A percentile compares a stretch with the other conserved stretches of the same genome.
These are phyloP conservation scores for Fusarium mangiferae DNA, from an alignment of 2,329 filamentous ascomycete species.

Conservation along the genomic window DNA sequence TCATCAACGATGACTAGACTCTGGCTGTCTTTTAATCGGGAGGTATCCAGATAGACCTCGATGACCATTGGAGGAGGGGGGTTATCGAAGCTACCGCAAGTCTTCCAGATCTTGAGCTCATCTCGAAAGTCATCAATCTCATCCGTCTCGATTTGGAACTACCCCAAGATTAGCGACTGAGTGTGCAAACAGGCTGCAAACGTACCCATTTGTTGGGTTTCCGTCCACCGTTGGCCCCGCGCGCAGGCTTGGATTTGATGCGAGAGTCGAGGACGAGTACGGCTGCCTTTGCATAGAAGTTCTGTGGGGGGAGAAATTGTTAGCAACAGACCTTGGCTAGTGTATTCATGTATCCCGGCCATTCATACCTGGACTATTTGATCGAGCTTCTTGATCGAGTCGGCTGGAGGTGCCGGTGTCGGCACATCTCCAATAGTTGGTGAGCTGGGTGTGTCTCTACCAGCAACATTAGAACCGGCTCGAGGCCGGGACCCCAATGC, in stretches of 20 bases:
- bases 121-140: constrained; percentile 90
- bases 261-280: constrained; percentile 85
- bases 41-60: constrained; percentile 88
- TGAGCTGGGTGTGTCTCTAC: constrained; percentile 56
- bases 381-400: constrained; percentile 83
- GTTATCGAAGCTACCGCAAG: constrained; percentile 78
- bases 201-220: constrained; percentile 90
- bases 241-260: constrained; percentile 71
- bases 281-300: constrained; percentile 90
- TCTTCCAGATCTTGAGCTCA: constrained; percentile 84
- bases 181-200: constrained; percentile 25
- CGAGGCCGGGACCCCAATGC: constrained; percentile 53
- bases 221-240: constrained; percentile 54
- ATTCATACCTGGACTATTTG: constrained; percentile 85
- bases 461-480: constrained; percentile 55
- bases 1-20: constrained; percentile 90
- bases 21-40: constrained; percentile 82
- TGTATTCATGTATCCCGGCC: background rate
- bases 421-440: constrained; percentile 59
- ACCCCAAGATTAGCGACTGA: constrained; percentile 29
- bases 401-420: constrained; percentile 65
- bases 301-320: constrained; percentile 63
- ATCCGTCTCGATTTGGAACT: constrained; percentile 96
- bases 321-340: constrained; percentile 1
- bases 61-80: constrained; percentile 86